Base-by-base conservation (phyloP, 345 rosid species). In the Stellera chamaejasme region DNA sequence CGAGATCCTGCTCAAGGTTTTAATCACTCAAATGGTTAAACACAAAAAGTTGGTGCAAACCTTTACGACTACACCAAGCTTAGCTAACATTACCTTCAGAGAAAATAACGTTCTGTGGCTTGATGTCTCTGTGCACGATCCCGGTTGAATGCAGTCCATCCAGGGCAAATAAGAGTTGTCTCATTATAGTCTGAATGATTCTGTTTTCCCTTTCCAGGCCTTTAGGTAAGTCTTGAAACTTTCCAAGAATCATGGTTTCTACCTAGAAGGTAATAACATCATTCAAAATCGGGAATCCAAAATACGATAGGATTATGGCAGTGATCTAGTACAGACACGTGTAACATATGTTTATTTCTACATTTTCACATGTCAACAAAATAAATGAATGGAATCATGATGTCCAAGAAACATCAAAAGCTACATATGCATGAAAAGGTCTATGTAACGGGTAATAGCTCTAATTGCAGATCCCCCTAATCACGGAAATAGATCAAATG, bases 131-230 rank as follows among this genome's bases (percentile, higher is more conserved):
- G 59, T 93, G 99, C 36, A 93, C 94, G 69, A 89, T 93, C 67
- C 96, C 99, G 0, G 97, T 93, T 3, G 97, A 89, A 76, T 89
- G 99, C 69, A 93, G 99, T 52, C 96, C 94, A 67, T 93, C 99
- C 76, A 93, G 61, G 45, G 91, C 97, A 78, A 93, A 88, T 76
- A 93, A 69, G 66, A 88, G 60, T 60, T 89, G 97, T 57, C 94
- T 76, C 87, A 87, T 82, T 53, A 89, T 77, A 60, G 99, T 84
- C 71, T 87, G 92, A 67, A 93, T 82, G 76, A 89, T 81, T 67
- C 59, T 76, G 69, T 84, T 84, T 60, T 93, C 99, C 75, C 97
- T 82, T 74, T 78, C 96, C 62, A 84, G 25, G 47, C 97, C 94
- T 70, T 77, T 89, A 10, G 91, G 94, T 75, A 88, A 58, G 68